Evolutionary conservation across 2,329 filamentous ascomycete genomes (phyloP).

Genomic region (Aspergillus sojae): DNA sequence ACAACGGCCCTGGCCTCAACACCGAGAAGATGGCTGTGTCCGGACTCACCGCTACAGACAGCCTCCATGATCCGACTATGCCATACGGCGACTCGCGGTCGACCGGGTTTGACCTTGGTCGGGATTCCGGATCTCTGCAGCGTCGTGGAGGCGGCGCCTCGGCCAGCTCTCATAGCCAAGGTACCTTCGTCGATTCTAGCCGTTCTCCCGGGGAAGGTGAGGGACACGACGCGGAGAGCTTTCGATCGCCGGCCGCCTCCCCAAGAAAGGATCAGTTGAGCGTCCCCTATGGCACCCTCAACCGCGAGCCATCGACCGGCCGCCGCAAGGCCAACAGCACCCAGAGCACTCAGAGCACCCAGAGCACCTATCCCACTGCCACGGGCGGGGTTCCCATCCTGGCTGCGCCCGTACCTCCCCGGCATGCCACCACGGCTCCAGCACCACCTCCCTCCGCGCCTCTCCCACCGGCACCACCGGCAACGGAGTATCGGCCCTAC

Average conservation of each 20-base stretch:
- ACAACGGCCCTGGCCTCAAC: conserved; percentile 2
- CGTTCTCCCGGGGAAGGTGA: conserved; percentile 34
- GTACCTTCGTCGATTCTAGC: conserved; percentile 36
- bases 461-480: neutral
- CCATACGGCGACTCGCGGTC: conserved; percentile 23
- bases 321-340: conserved; percentile 32
- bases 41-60: neutral
- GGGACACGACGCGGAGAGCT: conserved; percentile 29
- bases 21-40: conserved; percentile 14
- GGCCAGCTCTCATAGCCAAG: conserved; percentile 32
- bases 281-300: conserved; percentile 30
- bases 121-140: conserved; percentile 30
- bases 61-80: conserved; percentile 12
- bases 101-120: conserved; percentile 34
- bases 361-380: conserved; percentile 18
- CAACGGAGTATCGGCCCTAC: conserved; percentile 16
- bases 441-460: neutral
- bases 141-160: conserved; percentile 31
- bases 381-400: conserved; percentile 30
- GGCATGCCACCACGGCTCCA: conserved; percentile 17
- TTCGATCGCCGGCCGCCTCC: conserved; percentile 29
- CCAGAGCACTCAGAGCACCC: conserved; percentile 14
- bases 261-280: conserved; percentile 28
- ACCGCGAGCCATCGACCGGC: conserved; percentile 44
- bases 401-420: conserved; percentile 26